These are phyloP conservation scores for Leccinum subgranulosum DNA, from an alignment of 768 basidiomycete genomes.

Conservation along the genomic window DNA sequence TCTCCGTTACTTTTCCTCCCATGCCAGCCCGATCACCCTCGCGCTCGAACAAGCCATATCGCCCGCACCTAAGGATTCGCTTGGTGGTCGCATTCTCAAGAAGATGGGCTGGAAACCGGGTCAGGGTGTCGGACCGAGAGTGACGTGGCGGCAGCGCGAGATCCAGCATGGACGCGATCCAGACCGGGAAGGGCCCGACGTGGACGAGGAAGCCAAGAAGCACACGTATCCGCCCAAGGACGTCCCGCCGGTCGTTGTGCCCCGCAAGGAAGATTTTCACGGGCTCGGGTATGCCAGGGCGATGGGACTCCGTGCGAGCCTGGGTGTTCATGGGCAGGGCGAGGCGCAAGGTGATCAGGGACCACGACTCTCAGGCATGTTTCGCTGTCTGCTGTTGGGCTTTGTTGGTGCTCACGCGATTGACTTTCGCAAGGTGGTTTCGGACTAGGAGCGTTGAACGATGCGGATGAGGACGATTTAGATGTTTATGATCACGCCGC, in stretches of 20 bases:
- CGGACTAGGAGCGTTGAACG: slow-evolving; percentile 85
- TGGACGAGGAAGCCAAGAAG: slow-evolving; percentile 79
- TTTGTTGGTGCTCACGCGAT: slow-evolving; percentile 1
- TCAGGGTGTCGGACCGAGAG: slow-evolving; percentile 89
- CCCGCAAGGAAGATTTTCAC: slow-evolving; percentile 70
- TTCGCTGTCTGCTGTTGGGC: not conserved
- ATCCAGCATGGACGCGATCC: slow-evolving; percentile 59
- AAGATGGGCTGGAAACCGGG: slow-evolving; percentile 96
- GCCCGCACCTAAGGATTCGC: slow-evolving; percentile 73
- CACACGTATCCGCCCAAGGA: slow-evolving; percentile 88
- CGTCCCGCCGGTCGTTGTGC: slow-evolving; percentile 56
- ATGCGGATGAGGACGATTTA: slow-evolving; percentile 90
- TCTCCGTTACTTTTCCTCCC: not conserved
- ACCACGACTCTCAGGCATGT: slow-evolving; percentile 56
- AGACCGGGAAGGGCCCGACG: slow-evolving; percentile 41
- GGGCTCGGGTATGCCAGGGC: slow-evolving; percentile 81
- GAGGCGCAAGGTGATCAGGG: slow-evolving; percentile 31
- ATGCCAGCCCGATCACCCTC: slow-evolving; percentile 55
- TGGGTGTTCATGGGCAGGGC: slow-evolving; percentile 38
- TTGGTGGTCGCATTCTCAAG: slow-evolving; percentile 81
- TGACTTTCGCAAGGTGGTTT: slow-evolving; percentile 61
- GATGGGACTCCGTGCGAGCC: slow-evolving; percentile 55
- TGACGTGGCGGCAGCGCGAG: slow-evolving; percentile 72
- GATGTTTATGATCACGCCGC: slow-evolving; percentile 68
- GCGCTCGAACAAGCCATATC: slow-evolving; percentile 65